Evolutionary conservation across 345 rosid genomes (phyloP).

Genomic region (Eucalyptus fibrosa): DNA sequence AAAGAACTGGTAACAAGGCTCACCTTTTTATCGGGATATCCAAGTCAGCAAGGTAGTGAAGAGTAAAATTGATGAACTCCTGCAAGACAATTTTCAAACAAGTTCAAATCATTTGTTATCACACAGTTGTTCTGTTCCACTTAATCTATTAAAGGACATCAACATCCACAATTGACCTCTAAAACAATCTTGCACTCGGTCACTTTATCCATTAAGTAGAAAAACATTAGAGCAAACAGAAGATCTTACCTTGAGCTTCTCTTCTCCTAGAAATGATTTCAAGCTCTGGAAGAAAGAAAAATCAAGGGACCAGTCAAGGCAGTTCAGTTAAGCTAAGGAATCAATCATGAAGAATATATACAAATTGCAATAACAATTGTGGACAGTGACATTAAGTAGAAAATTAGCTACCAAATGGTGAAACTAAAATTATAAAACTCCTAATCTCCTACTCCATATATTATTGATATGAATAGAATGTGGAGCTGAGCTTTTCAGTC

Average conservation of each 20-base stretch:
- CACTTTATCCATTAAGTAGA: background rate
- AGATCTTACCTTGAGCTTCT: slow-evolving; percentile 59
- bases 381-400: background rate
- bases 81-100: slow-evolving; percentile 20
- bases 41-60: slow-evolving; percentile 91
- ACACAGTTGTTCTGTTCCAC: background rate
- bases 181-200: background rate
- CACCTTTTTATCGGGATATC: slow-evolving; percentile 97
- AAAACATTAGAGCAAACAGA: background rate
- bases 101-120: background rate
- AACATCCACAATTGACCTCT: background rate
- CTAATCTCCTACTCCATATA: background rate
- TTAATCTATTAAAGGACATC: background rate
- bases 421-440: background rate
- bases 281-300: slow-evolving; percentile 38
- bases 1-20: background rate
- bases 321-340: background rate
- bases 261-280: slow-evolving; percentile 84
- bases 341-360: background rate
- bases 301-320: background rate
- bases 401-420: background rate
- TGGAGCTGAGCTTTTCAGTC: background rate
- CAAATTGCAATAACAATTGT: background rate
- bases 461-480: background rate
- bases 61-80: slow-evolving; percentile 77